Base-by-base conservation (phyloP, 306 rosid genomes). In the Oemleria cerasiformis region DNA sequence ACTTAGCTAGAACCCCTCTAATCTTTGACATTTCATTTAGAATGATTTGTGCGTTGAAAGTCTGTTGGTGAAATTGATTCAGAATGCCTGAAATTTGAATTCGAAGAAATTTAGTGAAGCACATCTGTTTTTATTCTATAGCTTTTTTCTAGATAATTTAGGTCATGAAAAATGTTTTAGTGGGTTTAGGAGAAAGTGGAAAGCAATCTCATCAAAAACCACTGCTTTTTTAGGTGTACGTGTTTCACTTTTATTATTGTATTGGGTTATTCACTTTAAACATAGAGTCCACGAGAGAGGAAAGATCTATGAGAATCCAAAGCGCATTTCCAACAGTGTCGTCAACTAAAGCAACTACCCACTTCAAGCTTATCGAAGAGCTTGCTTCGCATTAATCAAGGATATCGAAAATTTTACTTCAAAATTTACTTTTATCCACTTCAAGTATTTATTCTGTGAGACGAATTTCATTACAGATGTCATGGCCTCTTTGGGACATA, bases 11-110 rank as follows among this genome's bases (percentile, higher is more conserved):
- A 67, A 81, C 63, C 55, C 79, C 83, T 79, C 36, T 30, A 30
- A 76, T 65, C 80, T 81, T 77, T 67, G 76, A 50, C 70, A 69
- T 76, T 68, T 76, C 71, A 73, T 71, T 45, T 81, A 67, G 56
- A 39, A 62, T 63, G 62, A 57, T 75, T 68, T 78, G 65, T 60
- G 2, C 71, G 68, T 48, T 71, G 72, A 69, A 75, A 73, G 66
- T 70, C 77, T 75, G 71, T 73, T 76, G 68, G 58, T 72, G 65
- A 77, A 20, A 47, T 51, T 58, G 39, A 41, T 39, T 65, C 72
- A 48, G 14, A 14, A 51, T n/a, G 21, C 9, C 25, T 8, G 25
- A 51, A 51, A 21, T 70, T 63, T 65, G 66, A 65, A 75, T 73
- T 76, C 53, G 73, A 77, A 63, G 75, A 34, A 68, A 44, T 44